These are phyloP conservation scores for Aspergillus aculeatinus DNA, from an alignment of 2,329 filamentous ascomycete genomes.

Conservation along the genomic window DNA sequence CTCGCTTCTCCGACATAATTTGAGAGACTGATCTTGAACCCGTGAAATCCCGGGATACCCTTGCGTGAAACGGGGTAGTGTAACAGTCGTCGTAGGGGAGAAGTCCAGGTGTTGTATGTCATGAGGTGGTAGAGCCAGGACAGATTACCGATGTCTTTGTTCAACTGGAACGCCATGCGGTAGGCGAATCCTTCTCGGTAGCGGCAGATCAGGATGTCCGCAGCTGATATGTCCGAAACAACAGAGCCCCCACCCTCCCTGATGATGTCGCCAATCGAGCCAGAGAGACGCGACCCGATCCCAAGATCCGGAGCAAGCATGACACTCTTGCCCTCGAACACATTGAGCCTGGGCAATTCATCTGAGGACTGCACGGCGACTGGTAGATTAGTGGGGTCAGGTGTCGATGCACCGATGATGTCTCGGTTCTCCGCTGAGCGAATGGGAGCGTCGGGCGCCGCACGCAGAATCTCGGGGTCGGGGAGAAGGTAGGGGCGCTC, in stretches of 20 bases:
- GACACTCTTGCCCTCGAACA: conserved; percentile 76
- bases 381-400: conserved; percentile 46
- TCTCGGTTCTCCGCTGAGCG: conserved; percentile 59
- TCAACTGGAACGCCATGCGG: conserved; percentile 68
- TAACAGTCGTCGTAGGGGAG: conserved; percentile 74
- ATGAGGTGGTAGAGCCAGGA: conserved; percentile 94
- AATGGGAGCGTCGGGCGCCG: conserved; percentile 56
- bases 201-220: conserved; percentile 82
- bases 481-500: conserved; percentile 84
- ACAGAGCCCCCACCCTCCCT: conserved; percentile 68
- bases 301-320: conserved; percentile 74
- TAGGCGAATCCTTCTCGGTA: conserved; percentile 83
- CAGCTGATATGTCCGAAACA: conserved; percentile 63
- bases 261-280: conserved; percentile 71
- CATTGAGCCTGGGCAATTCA: conserved; percentile 57
- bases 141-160: conserved; percentile 86
- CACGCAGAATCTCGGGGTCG: conserved; percentile 76
- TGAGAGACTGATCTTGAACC: conserved; percentile 79
- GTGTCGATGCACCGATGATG: conserved; percentile 66
- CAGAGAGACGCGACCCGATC: conserved; percentile 64
- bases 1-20: conserved; percentile 96
- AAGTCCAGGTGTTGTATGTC: conserved; percentile 83
- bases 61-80: conserved; percentile 82
- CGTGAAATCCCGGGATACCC: conserved; percentile 76
- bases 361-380: conserved; percentile 29